phyloP scores from a whole-genome alignment of 345 rosid genomes.

The Schrenkiella parvula region DNA sequence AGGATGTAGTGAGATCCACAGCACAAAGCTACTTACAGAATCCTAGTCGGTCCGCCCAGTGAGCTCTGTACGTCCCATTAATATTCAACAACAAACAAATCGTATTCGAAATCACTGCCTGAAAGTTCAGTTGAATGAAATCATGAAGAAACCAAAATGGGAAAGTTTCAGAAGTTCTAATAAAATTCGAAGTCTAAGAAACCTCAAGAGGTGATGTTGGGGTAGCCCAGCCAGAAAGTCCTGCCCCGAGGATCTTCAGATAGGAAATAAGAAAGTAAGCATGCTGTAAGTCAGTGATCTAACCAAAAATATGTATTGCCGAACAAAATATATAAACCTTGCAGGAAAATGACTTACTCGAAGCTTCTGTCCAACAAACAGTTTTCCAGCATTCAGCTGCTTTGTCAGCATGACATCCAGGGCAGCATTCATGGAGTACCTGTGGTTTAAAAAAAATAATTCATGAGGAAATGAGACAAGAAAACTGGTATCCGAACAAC shows the following conservation, averaged over 20 bases:
- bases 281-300: constrained; percentile 5
- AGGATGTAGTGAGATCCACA: constrained; percentile 7
- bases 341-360: constrained; percentile 46
- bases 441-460: constrained; percentile 21
- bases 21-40: constrained; percentile 58
- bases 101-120: constrained; percentile 50
- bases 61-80: constrained; percentile 94
- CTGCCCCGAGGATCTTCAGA: constrained; percentile 81
- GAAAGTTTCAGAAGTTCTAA: constrained; percentile 9
- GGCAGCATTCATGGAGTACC: constrained; percentile 77
- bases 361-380: constrained; percentile 89
- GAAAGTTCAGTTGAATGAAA: constrained; percentile 32
- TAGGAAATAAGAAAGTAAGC: constrained; percentile 33
- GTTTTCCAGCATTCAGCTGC: constrained; percentile 63
- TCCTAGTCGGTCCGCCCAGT: constrained; percentile 90
- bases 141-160: constrained; percentile 8
- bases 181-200: constrained; percentile 27
- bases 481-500: neutral
- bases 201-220: constrained; percentile 95
- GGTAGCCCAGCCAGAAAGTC: constrained; percentile 73
- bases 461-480: constrained; percentile 18
- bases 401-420: constrained; percentile 61
- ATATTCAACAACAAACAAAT: constrained; percentile 61
- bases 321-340: neutral
- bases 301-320: neutral